Evolutionary conservation across 139 green algal species (phyloP), one percentile per base, ranked within the genome.

Genomic region (Auxenochlorella protothecoides): DNA sequence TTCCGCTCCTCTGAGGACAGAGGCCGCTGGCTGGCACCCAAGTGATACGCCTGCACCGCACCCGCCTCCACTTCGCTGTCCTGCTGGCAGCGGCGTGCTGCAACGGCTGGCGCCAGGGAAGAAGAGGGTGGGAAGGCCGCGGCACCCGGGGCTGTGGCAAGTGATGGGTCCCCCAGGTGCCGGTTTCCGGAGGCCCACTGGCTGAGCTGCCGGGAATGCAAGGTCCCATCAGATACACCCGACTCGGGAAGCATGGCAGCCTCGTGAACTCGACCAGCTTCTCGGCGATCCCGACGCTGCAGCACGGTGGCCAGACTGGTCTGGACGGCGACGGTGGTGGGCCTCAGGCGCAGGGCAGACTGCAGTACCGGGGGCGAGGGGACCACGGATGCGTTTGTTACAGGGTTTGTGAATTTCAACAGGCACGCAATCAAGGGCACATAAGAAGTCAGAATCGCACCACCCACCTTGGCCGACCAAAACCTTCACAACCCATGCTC

Each of bases 1-100:
- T 96, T 96, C 78, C 88, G 89, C 0, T 85, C 87, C 72, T 96
- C 89, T 0, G 88, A 80, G 76, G 92, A 92, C 66, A 81, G 82
- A 11, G 87, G 85, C 72, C 93, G 82, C 10, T 82, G 68, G n/a
- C 60, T 52, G 2, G 94, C 78, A 15, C 89, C 90, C 63, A 85
- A 67, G 13, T 77, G 76, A 77, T 95, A 96, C 5, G 79, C 78
- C 8, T 69, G 63, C 3, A 95, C 86, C 3, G 89, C 27, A 44
- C 27, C 83, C 66, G 72, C 69, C 52, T 90, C 70, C 60, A 92
- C 76, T 74, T 91, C 86, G 63, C 86, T 85, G 54, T 87, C 78
- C 74, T 92, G 85, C 65, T 89, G 92, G 66, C 85, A 84, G 52
- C 86, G 76, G 16, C 82, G 83, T 83, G 72, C 73, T 44, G 27